Evolutionary conservation across 768 basidiomycete genomes (phyloP), one percentile per base, ranked within the genome.

Genomic region (Dentipellis fragilis): DNA sequence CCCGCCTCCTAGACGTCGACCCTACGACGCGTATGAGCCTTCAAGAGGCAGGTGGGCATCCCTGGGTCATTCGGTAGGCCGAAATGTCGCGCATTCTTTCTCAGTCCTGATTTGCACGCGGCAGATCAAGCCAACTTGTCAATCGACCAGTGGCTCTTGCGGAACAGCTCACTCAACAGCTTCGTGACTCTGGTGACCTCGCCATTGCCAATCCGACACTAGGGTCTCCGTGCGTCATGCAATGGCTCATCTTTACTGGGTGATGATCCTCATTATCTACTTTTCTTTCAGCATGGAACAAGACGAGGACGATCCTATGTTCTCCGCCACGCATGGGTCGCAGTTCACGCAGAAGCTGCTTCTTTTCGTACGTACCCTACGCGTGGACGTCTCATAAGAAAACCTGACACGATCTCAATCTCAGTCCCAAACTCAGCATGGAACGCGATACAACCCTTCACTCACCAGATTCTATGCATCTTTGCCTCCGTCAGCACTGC

Each of bases 341-440:
- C 87, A 89, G 62, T 93, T 93, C 67, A 89, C 89, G 0, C 87
- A 89, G 62, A 74, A 82, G 0, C 75, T 93, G 16, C 78, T 89
- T 73, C 77, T 93, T 52, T 93, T 92, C 73, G 90, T 92, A 62
- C 56, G 87, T 76, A n/a, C 38, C 56, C 47, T 48, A 16, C 19
- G 51, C 49, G 56, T 37, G 10, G 3, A 29, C 29, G 29, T 29
- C 3, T 29, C 3, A 29, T 29, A 29, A 29, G 29, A 29, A 6
- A 29, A 29, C 29, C 6, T 6, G 6, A 29, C 29, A 29, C 6
- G 3, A 6, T 29, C 29, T 29, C 29, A 29, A 29, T n/a, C 29
- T 0, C 62, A 93, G 91, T 88, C 89, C 0, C 87, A 93, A 77
- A 91, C 89, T 0, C 87, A 89, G 71, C 70, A 72, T 1, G 90